Evolutionary conservation across 257 asterid species (phyloP).

Genomic region (Salvia hispanica): DNA sequence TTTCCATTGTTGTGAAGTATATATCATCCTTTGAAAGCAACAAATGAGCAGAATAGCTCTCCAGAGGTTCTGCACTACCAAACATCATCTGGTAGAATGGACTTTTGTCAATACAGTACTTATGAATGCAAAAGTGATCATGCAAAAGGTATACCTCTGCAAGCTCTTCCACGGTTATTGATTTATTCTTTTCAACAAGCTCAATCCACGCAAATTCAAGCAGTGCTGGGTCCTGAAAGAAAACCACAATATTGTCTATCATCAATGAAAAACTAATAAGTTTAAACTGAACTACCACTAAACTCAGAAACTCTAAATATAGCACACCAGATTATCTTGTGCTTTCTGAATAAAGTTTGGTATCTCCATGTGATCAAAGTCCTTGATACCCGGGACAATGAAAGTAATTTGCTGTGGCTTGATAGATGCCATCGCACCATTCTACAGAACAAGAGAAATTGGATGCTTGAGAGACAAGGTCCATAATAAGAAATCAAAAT

Average conservation of each 20-base stretch:
- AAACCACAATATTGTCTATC: conserved; percentile 24
- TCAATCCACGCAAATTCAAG: conserved; percentile 97
- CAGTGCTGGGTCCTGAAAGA: conserved; percentile 76
- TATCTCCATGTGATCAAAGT: conserved; percentile 77
- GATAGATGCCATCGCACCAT: conserved; percentile 75
- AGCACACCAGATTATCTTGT: conserved; percentile 71
- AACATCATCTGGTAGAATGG: conserved; percentile 83
- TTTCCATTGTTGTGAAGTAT: conserved; percentile 68
- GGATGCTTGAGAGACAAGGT: conserved; percentile 30
- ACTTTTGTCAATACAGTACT: conserved; percentile 47
- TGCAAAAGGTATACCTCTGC: conserved; percentile 71
- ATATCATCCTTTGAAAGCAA: conserved; percentile 78
- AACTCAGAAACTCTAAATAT: conserved; percentile 28
- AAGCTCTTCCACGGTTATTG: conserved; percentile 74
- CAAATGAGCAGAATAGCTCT: conserved; percentile 86
- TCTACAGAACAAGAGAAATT: conserved; percentile 50
- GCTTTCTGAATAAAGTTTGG: conserved; percentile 76
- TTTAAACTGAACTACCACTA: conserved; percentile 26
- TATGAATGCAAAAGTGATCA: conserved; percentile 22
- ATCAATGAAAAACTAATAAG: conserved; percentile 13
- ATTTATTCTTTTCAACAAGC: conserved; percentile 79
- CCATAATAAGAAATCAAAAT: conserved; percentile 28
- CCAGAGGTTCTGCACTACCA: conserved; percentile 95
- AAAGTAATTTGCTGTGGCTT: conserved; percentile 94
- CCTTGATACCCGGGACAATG: conserved; percentile 79